A percentile compares a stretch with the other conserved stretches of the same genome.
phyloP scores from a whole-genome alignment of 2,329 filamentous ascomycete species.

The Sclerotinia nivalis region DNA sequence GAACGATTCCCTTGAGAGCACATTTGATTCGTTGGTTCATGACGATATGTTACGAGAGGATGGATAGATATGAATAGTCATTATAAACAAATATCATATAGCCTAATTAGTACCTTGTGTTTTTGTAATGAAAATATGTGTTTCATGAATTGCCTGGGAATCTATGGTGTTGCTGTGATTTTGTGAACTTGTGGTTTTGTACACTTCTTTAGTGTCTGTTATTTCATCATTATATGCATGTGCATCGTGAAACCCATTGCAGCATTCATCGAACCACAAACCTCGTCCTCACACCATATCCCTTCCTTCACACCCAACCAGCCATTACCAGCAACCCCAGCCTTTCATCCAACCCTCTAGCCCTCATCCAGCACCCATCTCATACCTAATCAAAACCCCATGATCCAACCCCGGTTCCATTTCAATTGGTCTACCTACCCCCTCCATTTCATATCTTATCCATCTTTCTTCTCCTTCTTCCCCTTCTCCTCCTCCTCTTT shows the following conservation, averaged over 20 bases:
- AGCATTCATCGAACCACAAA: not conserved
- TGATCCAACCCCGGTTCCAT: not conserved
- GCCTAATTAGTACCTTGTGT: not conserved
- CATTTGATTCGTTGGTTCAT: not conserved
- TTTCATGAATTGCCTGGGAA: not conserved
- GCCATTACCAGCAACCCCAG: not conserved
- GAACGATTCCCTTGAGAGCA: conserved; percentile 7
- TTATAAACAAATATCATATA: not conserved
- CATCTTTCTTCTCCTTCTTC: not conserved
- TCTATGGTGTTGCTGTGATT: not conserved
- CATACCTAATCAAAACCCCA: not conserved
- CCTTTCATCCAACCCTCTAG: not conserved
- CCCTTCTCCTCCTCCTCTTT: not conserved
- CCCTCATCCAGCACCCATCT: not conserved
- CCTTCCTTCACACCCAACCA: no score
- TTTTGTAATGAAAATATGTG: not conserved
- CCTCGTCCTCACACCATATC: no score
- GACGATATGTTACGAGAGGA: not conserved
- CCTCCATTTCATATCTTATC: conserved; percentile 2
- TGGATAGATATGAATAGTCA: not conserved
- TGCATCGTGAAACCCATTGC: no score
- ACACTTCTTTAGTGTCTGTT: no score
- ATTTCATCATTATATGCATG: not conserved
- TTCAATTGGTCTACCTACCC: not conserved
- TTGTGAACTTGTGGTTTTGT: no score